Evolutionary conservation across 202 grass and related monocot species (phyloP), one percentile per base, ranked within the genome.

Genomic region (Saccharum hybrid): DNA sequence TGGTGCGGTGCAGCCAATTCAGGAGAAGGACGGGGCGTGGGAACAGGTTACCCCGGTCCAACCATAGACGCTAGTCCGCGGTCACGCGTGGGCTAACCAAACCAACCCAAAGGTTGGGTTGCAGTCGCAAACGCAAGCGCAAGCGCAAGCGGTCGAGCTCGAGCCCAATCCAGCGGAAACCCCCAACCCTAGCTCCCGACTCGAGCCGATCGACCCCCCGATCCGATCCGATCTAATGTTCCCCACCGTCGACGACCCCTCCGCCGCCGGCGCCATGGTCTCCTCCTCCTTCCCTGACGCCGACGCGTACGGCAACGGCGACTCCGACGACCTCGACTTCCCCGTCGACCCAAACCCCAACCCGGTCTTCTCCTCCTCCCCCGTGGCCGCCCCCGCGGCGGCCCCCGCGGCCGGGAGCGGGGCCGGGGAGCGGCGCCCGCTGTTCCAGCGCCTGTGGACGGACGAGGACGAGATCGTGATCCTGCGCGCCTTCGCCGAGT

Each of bases 381-480:
- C 79, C 3, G 42, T 56, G 15, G 37, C 79, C 5, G 14, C 42
- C 22, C 18, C 74, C 19, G 11, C 75, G 1, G 19, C 38, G 8
- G 1, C 83, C 7, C 8, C 52, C 42, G 57, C 63, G 0, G 4
- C 37, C 28, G 76, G 68, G 1, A 4, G 21, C 19, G 46, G 31
- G 23, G 38, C 26, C 45, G 88, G 84, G 48, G 94, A 92, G 72
- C 90, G 92, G 13, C 88, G 94, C 38, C 71, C 90, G 78, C 88
- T 97, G 22, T 97, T 97, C 86, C 94, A 97, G 78, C 81, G 94
- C 34, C 84, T 97, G 37, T 97, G 94, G 94, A 97, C 88, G 33
- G 94, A 97, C 41, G 94, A 97, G 67, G 94, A 97, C 75, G 94
- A 97, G 90, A 91, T 97, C 82, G 84, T 88, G 22, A 97, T 97